Percentiles rank a stretch among this genome's conserved stretches.
These are phyloP conservation scores for Yamadazyma epiphylla DNA, from an alignment of 1,139 yeast species.

Conservation along the genomic window DNA sequence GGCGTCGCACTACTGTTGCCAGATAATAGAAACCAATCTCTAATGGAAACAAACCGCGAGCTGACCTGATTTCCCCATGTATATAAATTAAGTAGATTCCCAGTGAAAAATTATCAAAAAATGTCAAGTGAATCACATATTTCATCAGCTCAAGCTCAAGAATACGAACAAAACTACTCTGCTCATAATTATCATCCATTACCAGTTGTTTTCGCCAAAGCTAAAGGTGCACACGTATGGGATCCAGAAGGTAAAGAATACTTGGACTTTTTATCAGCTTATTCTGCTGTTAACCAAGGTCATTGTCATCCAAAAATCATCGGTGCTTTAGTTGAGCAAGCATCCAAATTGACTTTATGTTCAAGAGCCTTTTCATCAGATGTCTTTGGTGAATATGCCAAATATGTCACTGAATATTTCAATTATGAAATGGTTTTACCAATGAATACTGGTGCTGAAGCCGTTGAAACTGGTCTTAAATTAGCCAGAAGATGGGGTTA, in stretches of 20 bases:
- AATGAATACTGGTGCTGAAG: conserved; percentile 99
- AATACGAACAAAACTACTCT: conserved; percentile 75
- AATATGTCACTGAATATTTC: conserved; percentile 84
- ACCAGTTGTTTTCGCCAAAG: conserved; percentile 89
- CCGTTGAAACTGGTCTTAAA: conserved; percentile 93
- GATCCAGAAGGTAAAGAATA: conserved; percentile 94
- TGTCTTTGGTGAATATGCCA: conserved; percentile 82
- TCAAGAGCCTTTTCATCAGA: conserved; percentile 94
- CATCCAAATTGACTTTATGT: conserved; percentile 75
- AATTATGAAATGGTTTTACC: conserved; percentile 92
- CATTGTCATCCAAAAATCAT: conserved; percentile 96
- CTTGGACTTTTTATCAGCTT: conserved; percentile 85
- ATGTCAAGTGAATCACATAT: conserved; percentile 21
- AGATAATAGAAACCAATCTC: no score
- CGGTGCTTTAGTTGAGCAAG: conserved; percentile 82
- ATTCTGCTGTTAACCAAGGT: conserved; percentile 97
- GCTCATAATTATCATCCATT: conserved; percentile 97
- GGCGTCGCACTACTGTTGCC: no score
- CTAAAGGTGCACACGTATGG: conserved; percentile 93
- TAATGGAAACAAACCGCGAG: conserved; percentile 3
- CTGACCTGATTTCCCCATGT: not conserved
- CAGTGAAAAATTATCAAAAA: conserved; percentile 1
- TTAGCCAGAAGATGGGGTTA: conserved; percentile 98
- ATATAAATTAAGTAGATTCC: conserved; percentile 1
- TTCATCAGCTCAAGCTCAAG: conserved; percentile 62